Conservation (phyloP, 768 basidiomycete species). For the Amanita polypyramis region DNA sequence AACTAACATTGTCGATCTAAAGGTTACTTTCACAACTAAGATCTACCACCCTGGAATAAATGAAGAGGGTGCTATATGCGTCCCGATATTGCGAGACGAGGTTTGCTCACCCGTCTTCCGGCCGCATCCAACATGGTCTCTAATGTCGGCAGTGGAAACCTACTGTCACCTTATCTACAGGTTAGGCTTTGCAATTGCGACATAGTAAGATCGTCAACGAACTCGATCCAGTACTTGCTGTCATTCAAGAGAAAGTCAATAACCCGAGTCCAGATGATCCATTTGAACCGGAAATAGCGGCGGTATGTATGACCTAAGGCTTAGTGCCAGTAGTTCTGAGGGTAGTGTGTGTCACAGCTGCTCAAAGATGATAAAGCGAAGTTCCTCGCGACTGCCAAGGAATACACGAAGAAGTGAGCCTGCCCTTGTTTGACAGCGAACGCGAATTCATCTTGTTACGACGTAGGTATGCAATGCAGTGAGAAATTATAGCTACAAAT, state of each 20-base stretch:
- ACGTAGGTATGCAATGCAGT: constrained; percentile 19
- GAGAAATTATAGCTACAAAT: constrained; percentile 5
- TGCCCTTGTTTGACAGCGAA: constrained; percentile 1
- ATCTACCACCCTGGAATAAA: constrained; percentile 90
- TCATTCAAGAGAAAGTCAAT: constrained; percentile 78
- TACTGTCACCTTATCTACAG: constrained; percentile 59
- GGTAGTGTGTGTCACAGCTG: constrained; percentile 28
- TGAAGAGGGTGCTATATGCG: constrained; percentile 79
- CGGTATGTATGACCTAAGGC: constrained; percentile 32
- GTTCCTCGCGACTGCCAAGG: constrained; percentile 70
- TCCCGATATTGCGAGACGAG: constrained; percentile 77
- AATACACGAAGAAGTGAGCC: constrained; percentile 74
- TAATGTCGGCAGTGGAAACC: constrained; percentile 65
- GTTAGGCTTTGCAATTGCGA: constrained; percentile 23
- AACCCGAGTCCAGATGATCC: constrained; percentile 85
- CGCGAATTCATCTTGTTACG: background rate
- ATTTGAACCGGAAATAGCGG: constrained; percentile 81
- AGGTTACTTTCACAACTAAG: constrained; percentile 81
- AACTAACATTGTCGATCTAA: constrained; percentile 10
- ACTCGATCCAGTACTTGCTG: constrained; percentile 46
- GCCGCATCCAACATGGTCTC: background rate
- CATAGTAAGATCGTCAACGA: background rate
- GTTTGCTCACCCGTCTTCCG: constrained; percentile 28
- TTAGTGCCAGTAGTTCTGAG: background rate
- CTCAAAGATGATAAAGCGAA: constrained; percentile 69